Evolutionary conservation across 2,329 filamentous ascomycete genomes (phyloP).

Genomic region (Venturia carpophila): DNA sequence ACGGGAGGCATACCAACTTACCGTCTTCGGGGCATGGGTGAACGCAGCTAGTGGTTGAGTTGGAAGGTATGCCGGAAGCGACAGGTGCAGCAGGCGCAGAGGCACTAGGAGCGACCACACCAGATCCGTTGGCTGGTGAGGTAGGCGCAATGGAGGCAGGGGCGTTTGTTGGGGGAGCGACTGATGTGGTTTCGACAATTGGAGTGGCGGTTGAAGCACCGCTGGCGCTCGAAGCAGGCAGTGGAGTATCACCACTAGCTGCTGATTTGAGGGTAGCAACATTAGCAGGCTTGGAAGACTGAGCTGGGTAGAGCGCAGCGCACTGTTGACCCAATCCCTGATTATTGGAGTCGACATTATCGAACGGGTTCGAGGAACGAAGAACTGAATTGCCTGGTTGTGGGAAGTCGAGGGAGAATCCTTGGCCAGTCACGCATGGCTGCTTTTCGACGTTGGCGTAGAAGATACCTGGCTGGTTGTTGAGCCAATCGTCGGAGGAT

Average conservation of each 20-base stretch:
- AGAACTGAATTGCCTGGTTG: slow-evolving; percentile 44
- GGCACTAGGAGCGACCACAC: neutral
- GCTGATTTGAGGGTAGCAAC: neutral
- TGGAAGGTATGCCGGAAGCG: neutral
- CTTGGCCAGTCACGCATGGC: slow-evolving; percentile 48
- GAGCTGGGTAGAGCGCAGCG: neutral
- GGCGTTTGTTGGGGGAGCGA: neutral
- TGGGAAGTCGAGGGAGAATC: slow-evolving; percentile 50
- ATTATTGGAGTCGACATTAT: neutral
- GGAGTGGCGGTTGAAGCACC: neutral
- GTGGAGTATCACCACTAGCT: neutral
- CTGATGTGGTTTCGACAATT: neutral
- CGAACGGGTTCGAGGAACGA: slow-evolving; percentile 5
- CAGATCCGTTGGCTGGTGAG: neutral
- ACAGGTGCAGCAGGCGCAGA: slow-evolving; percentile 3
- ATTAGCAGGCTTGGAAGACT: neutral
- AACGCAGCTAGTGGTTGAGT: neutral
- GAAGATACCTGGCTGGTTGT: slow-evolving; percentile 61
- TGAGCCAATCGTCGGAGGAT: slow-evolving; percentile 38
- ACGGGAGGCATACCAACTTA: slow-evolving; percentile 21
- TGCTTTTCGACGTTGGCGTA: slow-evolving; percentile 53
- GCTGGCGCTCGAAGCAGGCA: neutral
- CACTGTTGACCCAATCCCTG: slow-evolving; percentile 1
- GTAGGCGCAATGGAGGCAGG: neutral
- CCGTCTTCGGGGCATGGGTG: slow-evolving; percentile 13